These are phyloP conservation scores for Rhizopogon vesiculosus DNA, from an alignment of 768 basidiomycete genomes.

Conservation along the genomic window DNA sequence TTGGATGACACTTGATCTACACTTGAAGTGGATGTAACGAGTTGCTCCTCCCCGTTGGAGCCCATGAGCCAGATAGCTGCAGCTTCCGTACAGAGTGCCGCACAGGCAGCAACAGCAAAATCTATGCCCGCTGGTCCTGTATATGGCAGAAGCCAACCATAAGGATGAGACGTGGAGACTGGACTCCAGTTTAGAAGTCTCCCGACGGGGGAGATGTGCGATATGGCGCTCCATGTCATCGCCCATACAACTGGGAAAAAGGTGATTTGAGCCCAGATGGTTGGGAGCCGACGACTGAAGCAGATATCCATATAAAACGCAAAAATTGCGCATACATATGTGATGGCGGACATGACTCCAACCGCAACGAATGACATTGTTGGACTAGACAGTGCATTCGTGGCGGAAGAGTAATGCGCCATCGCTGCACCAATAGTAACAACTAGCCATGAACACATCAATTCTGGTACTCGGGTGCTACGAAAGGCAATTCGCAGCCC, in stretches of 20 bases:
- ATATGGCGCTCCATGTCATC: conserved; percentile 49
- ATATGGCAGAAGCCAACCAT: conserved; percentile 58
- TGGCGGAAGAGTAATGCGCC: conserved; percentile 39
- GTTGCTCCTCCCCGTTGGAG: conserved; percentile 11
- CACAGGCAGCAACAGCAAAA: conserved; percentile 77
- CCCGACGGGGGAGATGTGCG: conserved; percentile 62
- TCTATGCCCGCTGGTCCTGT: conserved; percentile 61
- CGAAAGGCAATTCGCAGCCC: conserved; percentile 25
- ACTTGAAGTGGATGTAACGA: conserved; percentile 1
- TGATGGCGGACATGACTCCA: conserved; percentile 33
- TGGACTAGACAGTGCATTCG: conserved; percentile 52
- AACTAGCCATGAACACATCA: conserved; percentile 27
- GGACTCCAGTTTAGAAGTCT: conserved; percentile 72
- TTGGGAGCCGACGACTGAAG: conserved; percentile 22
- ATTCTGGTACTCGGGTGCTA: conserved; percentile 24
- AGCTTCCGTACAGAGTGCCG: conserved; percentile 54
- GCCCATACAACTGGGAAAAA: conserved; percentile 73
- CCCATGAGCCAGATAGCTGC: conserved; percentile 58
- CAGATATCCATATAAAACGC: conserved; percentile 36
- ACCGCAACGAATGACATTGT: conserved; percentile 45
- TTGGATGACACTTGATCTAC: background rate
- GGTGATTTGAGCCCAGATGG: conserved; percentile 40
- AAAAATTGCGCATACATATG: conserved; percentile 40
- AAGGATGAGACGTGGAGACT: conserved; percentile 44
- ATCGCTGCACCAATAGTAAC: conserved; percentile 38